A percentile compares a stretch with the other conserved stretches of the same genome.
These are phyloP conservation scores for Botryobasidium botryosum DNA, from an alignment of 768 basidiomycete genomes.

Conservation along the genomic window DNA sequence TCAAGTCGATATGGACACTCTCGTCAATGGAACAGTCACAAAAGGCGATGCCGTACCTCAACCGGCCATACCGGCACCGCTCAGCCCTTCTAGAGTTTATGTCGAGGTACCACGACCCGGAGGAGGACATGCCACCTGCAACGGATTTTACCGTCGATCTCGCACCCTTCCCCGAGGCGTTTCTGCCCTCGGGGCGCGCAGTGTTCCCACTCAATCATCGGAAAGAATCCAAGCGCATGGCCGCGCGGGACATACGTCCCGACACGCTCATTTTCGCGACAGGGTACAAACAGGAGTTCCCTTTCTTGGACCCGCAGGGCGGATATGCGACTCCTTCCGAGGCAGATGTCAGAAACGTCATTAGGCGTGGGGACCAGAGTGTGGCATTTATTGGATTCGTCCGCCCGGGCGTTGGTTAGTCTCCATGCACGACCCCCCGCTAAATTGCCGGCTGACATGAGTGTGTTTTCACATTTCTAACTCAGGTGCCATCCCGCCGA, in stretches of 20 bases:
- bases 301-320: slow-evolving; percentile 23
- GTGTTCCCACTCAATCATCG: slow-evolving; percentile 28
- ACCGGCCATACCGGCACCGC: slow-evolving; percentile 35
- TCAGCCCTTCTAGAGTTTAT: slow-evolving; percentile 28
- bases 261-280: slow-evolving; percentile 35
- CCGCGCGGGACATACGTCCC: slow-evolving; percentile 25
- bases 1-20: background rate
- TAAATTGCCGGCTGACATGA: background rate
- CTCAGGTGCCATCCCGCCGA: slow-evolving; percentile 37
- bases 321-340: slow-evolving; percentile 27
- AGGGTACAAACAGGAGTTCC: slow-evolving; percentile 31
- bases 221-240: slow-evolving; percentile 30
- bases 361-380: slow-evolving; percentile 27
- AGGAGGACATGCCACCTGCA: slow-evolving; percentile 30
- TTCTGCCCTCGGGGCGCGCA: slow-evolving; percentile 27
- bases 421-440: background rate
- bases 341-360: slow-evolving; percentile 29
- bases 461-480: slow-evolving; percentile 5
- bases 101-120: slow-evolving; percentile 41
- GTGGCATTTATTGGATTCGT: slow-evolving; percentile 42
- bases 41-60: slow-evolving; percentile 44
- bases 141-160: slow-evolving; percentile 33
- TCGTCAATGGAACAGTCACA: slow-evolving; percentile 24
- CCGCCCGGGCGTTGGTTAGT: slow-evolving; percentile 37
- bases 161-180: slow-evolving; percentile 36